Conservation (phyloP, 2,329 filamentous ascomycete genomes). For the Trichoderma arundinaceum region DNA sequence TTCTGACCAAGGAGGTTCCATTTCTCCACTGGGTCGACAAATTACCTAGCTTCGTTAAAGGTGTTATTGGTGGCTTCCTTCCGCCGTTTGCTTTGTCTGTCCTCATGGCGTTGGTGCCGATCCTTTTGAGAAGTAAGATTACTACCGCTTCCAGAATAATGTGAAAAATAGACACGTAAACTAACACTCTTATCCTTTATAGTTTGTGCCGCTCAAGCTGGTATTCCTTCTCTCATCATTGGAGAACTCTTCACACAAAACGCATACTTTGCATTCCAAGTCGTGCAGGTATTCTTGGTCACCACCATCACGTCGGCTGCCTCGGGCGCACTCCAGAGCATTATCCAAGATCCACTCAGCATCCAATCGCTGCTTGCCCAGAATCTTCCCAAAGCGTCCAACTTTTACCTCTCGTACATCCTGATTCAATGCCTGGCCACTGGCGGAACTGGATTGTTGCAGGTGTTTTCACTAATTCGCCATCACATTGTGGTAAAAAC, state of each 20-base stretch:
- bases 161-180: not conserved
- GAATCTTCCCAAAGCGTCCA: constrained; percentile 82
- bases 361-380: constrained; percentile 70
- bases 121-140: constrained; percentile 68
- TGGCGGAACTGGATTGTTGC: constrained; percentile 74
- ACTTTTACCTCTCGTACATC: constrained; percentile 95
- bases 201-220: constrained; percentile 78
- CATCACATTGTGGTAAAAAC: constrained; percentile 69
- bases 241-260: constrained; percentile 91
- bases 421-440: constrained; percentile 87
- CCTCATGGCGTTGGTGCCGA: constrained; percentile 84
- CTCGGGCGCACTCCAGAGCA: constrained; percentile 67
- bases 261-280: constrained; percentile 87
- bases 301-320: constrained; percentile 83
- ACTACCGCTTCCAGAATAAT: not conserved
- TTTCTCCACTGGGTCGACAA: constrained; percentile 75
- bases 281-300: constrained; percentile 90
- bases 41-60: constrained; percentile 73
- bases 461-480: constrained; percentile 66
- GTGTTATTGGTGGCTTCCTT: constrained; percentile 82
- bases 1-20: constrained; percentile 67
- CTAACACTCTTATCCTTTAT: not conserved
- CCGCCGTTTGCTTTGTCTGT: constrained; percentile 79
- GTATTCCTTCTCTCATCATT: constrained; percentile 77
- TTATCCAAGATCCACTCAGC: constrained; percentile 65